Evolutionary conservation across 2,329 filamentous ascomycete species (phyloP), one percentile per base, ranked within the genome.

Genomic region (Sclerotiophoma versabilis): DNA sequence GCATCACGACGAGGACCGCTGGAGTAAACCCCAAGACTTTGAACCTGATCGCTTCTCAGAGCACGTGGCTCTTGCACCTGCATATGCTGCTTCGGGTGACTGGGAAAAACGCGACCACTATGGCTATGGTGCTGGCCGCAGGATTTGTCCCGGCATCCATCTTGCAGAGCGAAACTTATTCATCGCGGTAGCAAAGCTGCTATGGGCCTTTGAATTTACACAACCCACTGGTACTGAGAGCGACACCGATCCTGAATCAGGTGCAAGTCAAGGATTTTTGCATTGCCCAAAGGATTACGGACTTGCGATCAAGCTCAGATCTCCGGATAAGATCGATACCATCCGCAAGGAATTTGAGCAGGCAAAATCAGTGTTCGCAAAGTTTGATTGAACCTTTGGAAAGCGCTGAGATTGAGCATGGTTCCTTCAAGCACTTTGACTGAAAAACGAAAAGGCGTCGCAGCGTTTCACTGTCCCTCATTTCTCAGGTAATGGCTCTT

Each of bases 121-220:
- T 22, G 62, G 59, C 10, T 78, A 74, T 49, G 75, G 75, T 12
- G 66, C 68, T 33, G 76, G 76, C 2, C 63, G 75, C 11, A 56
- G 73, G n/a, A 65, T 71, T 23, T 75, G 73, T 50, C 70, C 68
- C 1, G 72, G 72, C 11, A 68, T 71, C 36, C 66, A 73, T 43
- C 58, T 75, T 30, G 73, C 70, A 1, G 65, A 72, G 42, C 60
- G 64, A 6, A 65, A 48, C 11, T 54, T 75, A 4, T 70, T 67
- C 12, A 57, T 52, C 20, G 32, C 44, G 10, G 32, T 52, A 17
- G 49, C 41, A 19, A 38, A 41, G 32, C 17, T 52, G 11, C 12
- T 52, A 22, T 52, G 49, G 49, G 49, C 41, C 14, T 52, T 52
- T 38, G 39, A 51, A 20, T 50, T 50, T 14, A 50, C 47, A n/a